phyloP scores from a whole-genome alignment of 139 green algal species.

The Closterium sp. region DNA sequence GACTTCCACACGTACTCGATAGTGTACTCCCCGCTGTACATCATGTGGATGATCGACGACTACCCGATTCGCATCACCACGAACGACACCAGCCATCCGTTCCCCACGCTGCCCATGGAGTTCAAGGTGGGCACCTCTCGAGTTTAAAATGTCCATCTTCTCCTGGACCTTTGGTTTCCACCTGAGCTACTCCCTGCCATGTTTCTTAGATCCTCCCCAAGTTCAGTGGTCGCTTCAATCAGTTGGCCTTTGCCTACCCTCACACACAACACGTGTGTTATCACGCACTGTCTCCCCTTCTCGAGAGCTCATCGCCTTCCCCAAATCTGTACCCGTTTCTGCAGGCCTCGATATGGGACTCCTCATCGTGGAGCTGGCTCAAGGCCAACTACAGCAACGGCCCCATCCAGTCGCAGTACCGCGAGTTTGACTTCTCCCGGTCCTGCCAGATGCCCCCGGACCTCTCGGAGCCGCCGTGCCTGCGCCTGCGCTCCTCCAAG shows the following conservation, averaged over 20 bases:
- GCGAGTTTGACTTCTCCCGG: neutral
- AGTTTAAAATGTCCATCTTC: neutral
- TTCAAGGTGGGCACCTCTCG: too few species aligned
- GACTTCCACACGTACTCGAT: slow-evolving; percentile 23
- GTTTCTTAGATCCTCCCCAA: too few species aligned
- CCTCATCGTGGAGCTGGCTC: neutral
- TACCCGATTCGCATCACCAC: neutral
- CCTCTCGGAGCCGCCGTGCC: neutral
- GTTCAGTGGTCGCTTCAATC: too few species aligned
- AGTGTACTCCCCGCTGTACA: neutral
- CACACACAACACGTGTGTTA: too few species aligned
- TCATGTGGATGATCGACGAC: neutral
- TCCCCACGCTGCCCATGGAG: neutral
- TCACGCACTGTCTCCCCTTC: too few species aligned
- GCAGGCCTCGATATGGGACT: neutral
- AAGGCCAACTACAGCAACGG: neutral
- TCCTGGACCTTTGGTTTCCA: too few species aligned
- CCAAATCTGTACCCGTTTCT: neutral
- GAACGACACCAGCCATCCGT: neutral
- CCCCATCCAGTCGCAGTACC: neutral
- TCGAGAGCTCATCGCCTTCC: neutral
- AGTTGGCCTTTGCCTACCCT: too few species aligned
- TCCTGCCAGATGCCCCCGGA: neutral
- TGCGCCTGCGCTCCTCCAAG: neutral
- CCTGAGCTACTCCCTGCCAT: too few species aligned